Evolutionary conservation across 768 basidiomycete species (phyloP).

Genomic region (Amanita polypyramis): DNA sequence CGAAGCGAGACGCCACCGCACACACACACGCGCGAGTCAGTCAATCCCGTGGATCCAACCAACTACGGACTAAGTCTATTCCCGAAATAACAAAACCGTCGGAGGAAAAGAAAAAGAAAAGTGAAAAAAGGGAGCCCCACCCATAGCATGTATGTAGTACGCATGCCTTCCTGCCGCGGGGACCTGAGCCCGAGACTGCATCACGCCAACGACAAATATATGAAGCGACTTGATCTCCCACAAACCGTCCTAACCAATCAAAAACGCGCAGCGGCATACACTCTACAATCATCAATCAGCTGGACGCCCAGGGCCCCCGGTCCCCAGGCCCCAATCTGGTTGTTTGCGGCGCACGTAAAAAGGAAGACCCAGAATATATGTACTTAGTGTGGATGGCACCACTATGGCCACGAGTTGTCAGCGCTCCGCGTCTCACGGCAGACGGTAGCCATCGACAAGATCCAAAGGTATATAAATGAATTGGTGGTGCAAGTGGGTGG

Average conservation of each 20-base stretch:
- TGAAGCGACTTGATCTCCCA: background rate
- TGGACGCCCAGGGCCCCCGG: background rate
- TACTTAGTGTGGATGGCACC: background rate
- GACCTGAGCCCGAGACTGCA: background rate
- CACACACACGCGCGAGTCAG: no score
- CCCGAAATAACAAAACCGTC: no score
- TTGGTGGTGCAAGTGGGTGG: background rate
- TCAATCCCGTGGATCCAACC: no score
- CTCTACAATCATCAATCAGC: constrained; percentile 1
- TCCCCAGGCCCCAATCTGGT: background rate
- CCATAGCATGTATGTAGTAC: no score
- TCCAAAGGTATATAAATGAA: background rate
- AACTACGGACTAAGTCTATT: no score
- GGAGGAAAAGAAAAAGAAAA: no score
- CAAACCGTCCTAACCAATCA: background rate
- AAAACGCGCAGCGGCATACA: background rate
- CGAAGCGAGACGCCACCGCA: no score
- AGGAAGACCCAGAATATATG: background rate
- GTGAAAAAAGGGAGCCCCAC: no score
- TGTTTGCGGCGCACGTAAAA: constrained; percentile 4
- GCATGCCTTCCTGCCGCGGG: no score
- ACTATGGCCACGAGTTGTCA: background rate
- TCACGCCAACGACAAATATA: background rate
- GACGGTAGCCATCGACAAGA: background rate
- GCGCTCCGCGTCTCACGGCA: background rate